phyloP scores from a whole-genome alignment of 164 flowering plant species.

The Hamamelis virginiana region DNA sequence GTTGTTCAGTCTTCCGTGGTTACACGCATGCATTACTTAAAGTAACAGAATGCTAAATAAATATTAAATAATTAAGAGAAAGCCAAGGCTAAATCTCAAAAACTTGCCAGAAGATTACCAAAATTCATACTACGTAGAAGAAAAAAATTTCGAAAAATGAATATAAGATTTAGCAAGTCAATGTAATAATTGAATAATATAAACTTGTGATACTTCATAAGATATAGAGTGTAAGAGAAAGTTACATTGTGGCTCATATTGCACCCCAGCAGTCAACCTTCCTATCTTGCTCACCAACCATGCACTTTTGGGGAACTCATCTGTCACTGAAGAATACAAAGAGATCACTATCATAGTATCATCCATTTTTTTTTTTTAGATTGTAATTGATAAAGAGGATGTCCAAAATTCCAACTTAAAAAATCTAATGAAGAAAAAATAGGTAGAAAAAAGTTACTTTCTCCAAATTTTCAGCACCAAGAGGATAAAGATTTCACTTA shows the following conservation, averaged over 20 bases:
- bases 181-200: background rate
- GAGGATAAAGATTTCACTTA: background rate
- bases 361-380: background rate
- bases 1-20: no score
- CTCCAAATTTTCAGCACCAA: background rate
- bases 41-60: no score
- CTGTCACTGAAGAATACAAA: constrained; percentile 33
- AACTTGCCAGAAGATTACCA: background rate
- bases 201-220: background rate
- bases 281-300: constrained; percentile 94
- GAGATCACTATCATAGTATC: background rate
- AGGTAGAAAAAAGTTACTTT: background rate
- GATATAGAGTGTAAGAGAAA: constrained; percentile 1
- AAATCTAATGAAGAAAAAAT: no score
- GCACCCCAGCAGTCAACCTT: constrained; percentile 80
- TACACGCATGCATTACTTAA: no score
- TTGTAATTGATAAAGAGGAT: no score
- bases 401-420: no score
- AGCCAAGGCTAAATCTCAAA: background rate
- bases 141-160: background rate
- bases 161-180: background rate
- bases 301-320: constrained; percentile 66
- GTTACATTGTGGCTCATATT: constrained; percentile 81
- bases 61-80: no score
- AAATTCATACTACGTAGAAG: background rate